These are phyloP conservation scores for Globisporangium radiosum DNA, from an alignment of 352 stramenopile species.

Conservation along the genomic window DNA sequence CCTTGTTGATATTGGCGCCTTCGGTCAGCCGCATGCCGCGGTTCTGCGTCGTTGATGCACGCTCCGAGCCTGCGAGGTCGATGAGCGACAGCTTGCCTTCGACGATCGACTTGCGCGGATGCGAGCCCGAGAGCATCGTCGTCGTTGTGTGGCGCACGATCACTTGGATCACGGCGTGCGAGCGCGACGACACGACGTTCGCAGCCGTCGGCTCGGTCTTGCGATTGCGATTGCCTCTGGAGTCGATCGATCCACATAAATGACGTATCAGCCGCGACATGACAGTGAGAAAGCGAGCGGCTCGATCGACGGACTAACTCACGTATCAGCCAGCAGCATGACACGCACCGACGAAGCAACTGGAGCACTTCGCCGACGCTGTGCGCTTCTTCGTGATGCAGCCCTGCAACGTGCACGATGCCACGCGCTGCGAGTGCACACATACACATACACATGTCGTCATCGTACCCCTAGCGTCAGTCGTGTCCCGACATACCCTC, in stretches of 20 bases:
- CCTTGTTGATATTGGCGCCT: slow-evolving; percentile 69
- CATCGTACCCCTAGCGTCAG: background rate
- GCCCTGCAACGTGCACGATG: slow-evolving; percentile 44
- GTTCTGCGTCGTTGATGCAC: slow-evolving; percentile 78
- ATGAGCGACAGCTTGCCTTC: slow-evolving; percentile 81
- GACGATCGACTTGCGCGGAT: slow-evolving; percentile 44
- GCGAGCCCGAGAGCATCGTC: slow-evolving; percentile 39
- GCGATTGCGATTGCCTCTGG: slow-evolving; percentile 41
- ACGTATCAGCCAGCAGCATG: background rate
- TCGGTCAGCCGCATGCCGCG: slow-evolving; percentile 45
- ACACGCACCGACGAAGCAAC: slow-evolving; percentile 28
- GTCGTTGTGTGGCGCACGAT: slow-evolving; percentile 47
- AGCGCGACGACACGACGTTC: slow-evolving; percentile 77
- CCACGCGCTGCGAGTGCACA: slow-evolving; percentile 23
- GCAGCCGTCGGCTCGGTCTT: slow-evolving; percentile 69
- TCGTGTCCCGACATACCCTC: too few relatives aligned
- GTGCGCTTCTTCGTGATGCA: slow-evolving; percentile 43
- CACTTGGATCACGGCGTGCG: slow-evolving; percentile 82
- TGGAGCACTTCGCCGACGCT: slow-evolving; percentile 41
- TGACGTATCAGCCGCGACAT: background rate
- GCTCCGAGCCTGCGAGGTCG: slow-evolving; percentile 77
- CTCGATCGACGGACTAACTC: too few relatives aligned
- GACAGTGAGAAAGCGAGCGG: background rate
- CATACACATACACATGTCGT: background rate
- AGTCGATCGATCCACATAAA: too few relatives aligned